Conservation (phyloP, 2,329 filamentous ascomycete species). For the Fusarium luffae region DNA sequence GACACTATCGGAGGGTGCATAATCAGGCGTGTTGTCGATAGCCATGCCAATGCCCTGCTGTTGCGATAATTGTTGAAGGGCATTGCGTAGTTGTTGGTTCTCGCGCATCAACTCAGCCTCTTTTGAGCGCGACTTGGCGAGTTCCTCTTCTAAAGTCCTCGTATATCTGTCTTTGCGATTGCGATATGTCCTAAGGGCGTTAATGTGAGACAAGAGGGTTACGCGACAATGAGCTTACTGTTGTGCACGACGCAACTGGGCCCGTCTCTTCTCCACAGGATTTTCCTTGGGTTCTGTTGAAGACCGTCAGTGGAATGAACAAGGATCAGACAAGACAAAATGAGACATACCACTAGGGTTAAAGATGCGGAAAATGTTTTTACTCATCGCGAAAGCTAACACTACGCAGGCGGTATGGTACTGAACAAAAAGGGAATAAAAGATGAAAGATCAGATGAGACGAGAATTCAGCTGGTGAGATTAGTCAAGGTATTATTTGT, state of each 20-base stretch:
- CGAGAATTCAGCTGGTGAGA: neutral
- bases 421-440: slow-evolving; percentile 7
- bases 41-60: slow-evolving; percentile 10
- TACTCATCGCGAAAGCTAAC: slow-evolving; percentile 17
- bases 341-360: slow-evolving; percentile 45
- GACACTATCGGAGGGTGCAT: neutral
- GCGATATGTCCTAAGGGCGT: slow-evolving; percentile 17
- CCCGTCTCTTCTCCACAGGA: slow-evolving; percentile 26
- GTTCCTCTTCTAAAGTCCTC: slow-evolving; percentile 14
- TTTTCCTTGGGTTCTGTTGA: slow-evolving; percentile 23
- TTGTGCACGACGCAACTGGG: slow-evolving; percentile 28
- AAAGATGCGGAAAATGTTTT: slow-evolving; percentile 50
- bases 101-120: slow-evolving; percentile 19
- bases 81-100: slow-evolving; percentile 22
- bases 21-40: neutral
- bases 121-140: slow-evolving; percentile 6
- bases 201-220: neutral
- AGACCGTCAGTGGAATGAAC: neutral
- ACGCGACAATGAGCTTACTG: neutral
- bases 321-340: neutral
- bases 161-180: slow-evolving; percentile 31
- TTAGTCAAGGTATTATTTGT: slow-evolving; percentile 10
- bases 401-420: neutral
- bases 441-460: slow-evolving; percentile 10
- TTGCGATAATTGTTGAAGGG: neutral